These are phyloP conservation scores for Malassezia equina DNA, from an alignment of 1,284 basidiomycete genomes.

Conservation along the genomic window DNA sequence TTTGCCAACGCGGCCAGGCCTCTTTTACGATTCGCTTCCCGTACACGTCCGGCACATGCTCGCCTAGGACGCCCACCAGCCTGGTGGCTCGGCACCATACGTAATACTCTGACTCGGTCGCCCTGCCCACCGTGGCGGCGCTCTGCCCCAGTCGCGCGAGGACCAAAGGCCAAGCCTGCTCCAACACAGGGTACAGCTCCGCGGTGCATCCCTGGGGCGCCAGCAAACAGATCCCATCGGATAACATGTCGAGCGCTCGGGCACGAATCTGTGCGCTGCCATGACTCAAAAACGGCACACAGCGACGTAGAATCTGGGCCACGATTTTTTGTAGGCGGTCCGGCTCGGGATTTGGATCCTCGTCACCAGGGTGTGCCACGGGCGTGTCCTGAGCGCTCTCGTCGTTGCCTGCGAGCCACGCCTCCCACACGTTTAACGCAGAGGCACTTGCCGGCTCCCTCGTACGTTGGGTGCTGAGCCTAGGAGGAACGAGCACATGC, in stretches of 20 bases:
- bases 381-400: background rate
- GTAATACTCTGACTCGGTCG: conserved; percentile 23
- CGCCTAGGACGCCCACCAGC: conserved; percentile 21
- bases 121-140: background rate
- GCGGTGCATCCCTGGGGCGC: conserved; percentile 18
- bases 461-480: background rate
- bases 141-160: conserved; percentile 30
- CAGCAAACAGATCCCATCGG: conserved; percentile 9
- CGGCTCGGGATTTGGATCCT: conserved; percentile 8
- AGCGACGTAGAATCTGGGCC: conserved; percentile 17
- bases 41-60: conserved; percentile 26
- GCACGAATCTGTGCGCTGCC: conserved; percentile 7
- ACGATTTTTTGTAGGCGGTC: conserved; percentile 9
- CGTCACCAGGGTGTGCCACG: background rate
- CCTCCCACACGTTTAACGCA: background rate
- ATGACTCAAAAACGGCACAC: conserved; percentile 20
- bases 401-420: background rate
- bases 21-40: conserved; percentile 28
- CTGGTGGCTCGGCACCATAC: conserved; percentile 31
- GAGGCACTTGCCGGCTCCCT: background rate
- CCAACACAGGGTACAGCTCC: conserved; percentile 36
- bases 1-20: conserved; percentile 33
- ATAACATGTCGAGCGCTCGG: conserved; percentile 12
- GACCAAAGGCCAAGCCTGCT: conserved; percentile 37
- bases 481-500: conserved; percentile 25